Evolutionary conservation across 495 filamentous ascomycete species (phyloP).

Genomic region (Penicillium atrosanguineum): DNA sequence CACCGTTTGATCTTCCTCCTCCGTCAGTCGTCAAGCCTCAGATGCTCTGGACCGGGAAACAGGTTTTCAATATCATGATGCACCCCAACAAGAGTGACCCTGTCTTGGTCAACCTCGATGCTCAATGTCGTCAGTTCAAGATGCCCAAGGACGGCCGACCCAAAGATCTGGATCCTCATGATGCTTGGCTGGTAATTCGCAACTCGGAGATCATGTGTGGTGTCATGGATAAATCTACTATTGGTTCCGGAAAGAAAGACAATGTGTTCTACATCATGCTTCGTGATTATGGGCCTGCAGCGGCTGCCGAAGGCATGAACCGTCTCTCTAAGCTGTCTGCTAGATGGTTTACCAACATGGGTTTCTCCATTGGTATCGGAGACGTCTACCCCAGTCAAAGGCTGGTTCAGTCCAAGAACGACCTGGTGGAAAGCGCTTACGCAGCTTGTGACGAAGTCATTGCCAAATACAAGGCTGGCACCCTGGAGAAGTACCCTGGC

Average conservation of each 20-base stretch:
- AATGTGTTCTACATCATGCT: slow-evolving; percentile 96
- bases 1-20: slow-evolving; percentile 78
- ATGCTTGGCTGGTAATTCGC: slow-evolving; percentile 85
- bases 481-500: slow-evolving; percentile 77
- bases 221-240: slow-evolving; percentile 94
- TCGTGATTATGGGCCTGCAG: slow-evolving; percentile 86
- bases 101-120: slow-evolving; percentile 88
- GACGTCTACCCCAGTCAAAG: slow-evolving; percentile 80
- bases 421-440: slow-evolving; percentile 77
- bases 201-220: slow-evolving; percentile 99
- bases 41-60: slow-evolving; percentile 94
- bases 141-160: slow-evolving; percentile 45
- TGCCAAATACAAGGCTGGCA: slow-evolving; percentile 69
- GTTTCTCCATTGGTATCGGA: slow-evolving; percentile 93
- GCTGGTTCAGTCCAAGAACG: slow-evolving; percentile 67
- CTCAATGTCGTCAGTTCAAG: slow-evolving; percentile 81
- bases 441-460: slow-evolving; percentile 82
- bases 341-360: slow-evolving; percentile 80
- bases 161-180: slow-evolving; percentile 77
- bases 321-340: slow-evolving; percentile 87
- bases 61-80: slow-evolving; percentile 95
- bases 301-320: slow-evolving; percentile 91
- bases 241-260: slow-evolving; percentile 95
- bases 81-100: slow-evolving; percentile 76
- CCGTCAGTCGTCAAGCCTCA: slow-evolving; percentile 83